A percentile compares a stretch with the other conserved stretches of the same genome.
phyloP scores from a whole-genome alignment of 306 rosid species.

The Vigna radiata region DNA sequence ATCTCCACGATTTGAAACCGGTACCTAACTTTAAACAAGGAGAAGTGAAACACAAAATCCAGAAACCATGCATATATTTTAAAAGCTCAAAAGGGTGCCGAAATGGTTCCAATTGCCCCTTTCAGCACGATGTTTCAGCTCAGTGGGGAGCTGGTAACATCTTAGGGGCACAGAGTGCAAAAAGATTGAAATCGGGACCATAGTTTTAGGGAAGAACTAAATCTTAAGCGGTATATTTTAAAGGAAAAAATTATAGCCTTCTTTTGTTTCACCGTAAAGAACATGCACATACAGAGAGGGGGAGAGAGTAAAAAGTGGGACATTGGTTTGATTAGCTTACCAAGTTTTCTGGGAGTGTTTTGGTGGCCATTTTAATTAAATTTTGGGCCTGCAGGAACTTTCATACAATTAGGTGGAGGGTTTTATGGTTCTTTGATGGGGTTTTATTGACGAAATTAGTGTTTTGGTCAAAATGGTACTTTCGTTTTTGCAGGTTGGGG shows the following conservation, averaged over 20 bases:
- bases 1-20: conserved; percentile 50
- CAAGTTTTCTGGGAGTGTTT: conserved; percentile 5
- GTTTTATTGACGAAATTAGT: neutral
- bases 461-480: neutral
- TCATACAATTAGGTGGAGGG: neutral
- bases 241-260: conserved; percentile 1
- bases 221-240: conserved; percentile 21
- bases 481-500: conserved; percentile 19
- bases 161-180: conserved; percentile 49
- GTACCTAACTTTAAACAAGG: conserved; percentile 49
- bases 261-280: conserved; percentile 19
- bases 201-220: conserved; percentile 40
- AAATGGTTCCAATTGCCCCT: conserved; percentile 67
- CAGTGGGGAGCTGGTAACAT: conserved; percentile 45
- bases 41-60: conserved; percentile 54
- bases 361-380: conserved; percentile 15
- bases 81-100: conserved; percentile 72
- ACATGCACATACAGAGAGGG: conserved; percentile 15
- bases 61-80: conserved; percentile 69
- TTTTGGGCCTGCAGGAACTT: conserved; percentile 5
- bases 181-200: conserved; percentile 60
- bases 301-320: neutral
- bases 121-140: conserved; percentile 55
- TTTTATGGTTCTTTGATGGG: neutral
- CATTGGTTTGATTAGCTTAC: conserved; percentile 8